A percentile compares a stretch with the other conserved stretches of the same genome.
These are phyloP conservation scores for Candida takata DNA, from an alignment of 805 yeast species.

Conservation along the genomic window DNA sequence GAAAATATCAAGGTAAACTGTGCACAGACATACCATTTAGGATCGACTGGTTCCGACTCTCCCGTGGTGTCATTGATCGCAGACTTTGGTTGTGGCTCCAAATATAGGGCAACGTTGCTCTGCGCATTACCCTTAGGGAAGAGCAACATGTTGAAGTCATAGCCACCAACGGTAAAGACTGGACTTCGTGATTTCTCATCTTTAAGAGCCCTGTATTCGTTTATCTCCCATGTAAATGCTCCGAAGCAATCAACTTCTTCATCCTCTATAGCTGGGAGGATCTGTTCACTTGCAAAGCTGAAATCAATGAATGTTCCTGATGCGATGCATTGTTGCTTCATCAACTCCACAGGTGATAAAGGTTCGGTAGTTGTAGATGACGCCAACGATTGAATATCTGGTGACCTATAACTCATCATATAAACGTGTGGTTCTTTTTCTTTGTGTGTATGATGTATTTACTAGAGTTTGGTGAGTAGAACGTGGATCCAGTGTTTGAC, in stretches of 20 bases:
- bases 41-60: slow-evolving; percentile 27
- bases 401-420: too few relatives aligned
- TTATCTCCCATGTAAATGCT: slow-evolving; percentile 34
- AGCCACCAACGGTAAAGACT: slow-evolving; percentile 50
- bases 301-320: slow-evolving; percentile 12
- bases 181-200: slow-evolving; percentile 32
- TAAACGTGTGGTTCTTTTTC: too few relatives aligned
- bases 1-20: slow-evolving; percentile 83
- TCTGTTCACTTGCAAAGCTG: slow-evolving; percentile 11
- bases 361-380: too few relatives aligned
- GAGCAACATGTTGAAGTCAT: slow-evolving; percentile 61
- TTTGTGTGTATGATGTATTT: too few relatives aligned
- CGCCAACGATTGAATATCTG: too few relatives aligned
- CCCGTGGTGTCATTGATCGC: slow-evolving; percentile 22
- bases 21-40: slow-evolving; percentile 83
- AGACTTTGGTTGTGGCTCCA: slow-evolving; percentile 57
- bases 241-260: slow-evolving; percentile 27
- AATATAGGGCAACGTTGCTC: slow-evolving; percentile 59
- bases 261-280: slow-evolving; percentile 23
- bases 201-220: slow-evolving; percentile 22
- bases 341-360: background rate
- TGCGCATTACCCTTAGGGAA: slow-evolving; percentile 72
- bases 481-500: too few relatives aligned
- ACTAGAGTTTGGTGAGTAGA: too few relatives aligned
- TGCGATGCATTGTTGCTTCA: slow-evolving; percentile 6